phyloP scores from a whole-genome alignment of 768 basidiomycete species.

The Podaxis sp. region DNA sequence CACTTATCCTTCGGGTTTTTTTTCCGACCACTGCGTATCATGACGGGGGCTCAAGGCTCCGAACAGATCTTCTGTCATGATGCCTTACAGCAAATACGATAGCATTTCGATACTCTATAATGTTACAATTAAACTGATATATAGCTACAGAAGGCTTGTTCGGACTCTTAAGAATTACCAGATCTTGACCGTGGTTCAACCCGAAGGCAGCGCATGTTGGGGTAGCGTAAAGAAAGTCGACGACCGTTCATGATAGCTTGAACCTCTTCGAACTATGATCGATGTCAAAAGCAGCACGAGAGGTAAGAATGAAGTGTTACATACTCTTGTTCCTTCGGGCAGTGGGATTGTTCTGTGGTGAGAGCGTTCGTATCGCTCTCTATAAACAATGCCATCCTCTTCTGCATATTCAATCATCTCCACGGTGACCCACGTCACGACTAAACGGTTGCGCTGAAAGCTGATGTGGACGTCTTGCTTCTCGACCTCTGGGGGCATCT shows the following conservation, averaged over 20 bases:
- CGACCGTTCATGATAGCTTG: constrained; percentile 61
- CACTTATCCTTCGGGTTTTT: neutral
- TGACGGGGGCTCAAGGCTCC: too few species aligned
- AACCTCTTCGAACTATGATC: constrained; percentile 67
- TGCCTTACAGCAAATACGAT: neutral
- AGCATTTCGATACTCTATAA: constrained; percentile 6
- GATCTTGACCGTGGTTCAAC: constrained; percentile 40
- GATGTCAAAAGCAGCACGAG: constrained; percentile 2
- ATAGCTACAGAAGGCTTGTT: constrained; percentile 16
- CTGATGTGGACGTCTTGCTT: constrained; percentile 77
- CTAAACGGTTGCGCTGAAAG: constrained; percentile 56
- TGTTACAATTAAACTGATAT: constrained; percentile 17
- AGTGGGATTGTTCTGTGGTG: constrained; percentile 66
- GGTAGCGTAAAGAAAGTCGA: constrained; percentile 61
- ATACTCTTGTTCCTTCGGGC: constrained; percentile 68
- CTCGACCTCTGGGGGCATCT: constrained; percentile 58
- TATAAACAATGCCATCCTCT: constrained; percentile 54
- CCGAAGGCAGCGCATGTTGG: constrained; percentile 48
- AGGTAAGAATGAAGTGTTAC: constrained; percentile 15
- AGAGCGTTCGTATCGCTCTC: constrained; percentile 60
- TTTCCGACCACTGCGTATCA: neutral
- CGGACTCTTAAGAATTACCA: constrained; percentile 30
- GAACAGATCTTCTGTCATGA: neutral
- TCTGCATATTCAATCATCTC: constrained; percentile 57
- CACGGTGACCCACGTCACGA: constrained; percentile 63